Evolutionary conservation across 768 basidiomycete genomes (phyloP).

Genomic region (Rubroboletus satanas): DNA sequence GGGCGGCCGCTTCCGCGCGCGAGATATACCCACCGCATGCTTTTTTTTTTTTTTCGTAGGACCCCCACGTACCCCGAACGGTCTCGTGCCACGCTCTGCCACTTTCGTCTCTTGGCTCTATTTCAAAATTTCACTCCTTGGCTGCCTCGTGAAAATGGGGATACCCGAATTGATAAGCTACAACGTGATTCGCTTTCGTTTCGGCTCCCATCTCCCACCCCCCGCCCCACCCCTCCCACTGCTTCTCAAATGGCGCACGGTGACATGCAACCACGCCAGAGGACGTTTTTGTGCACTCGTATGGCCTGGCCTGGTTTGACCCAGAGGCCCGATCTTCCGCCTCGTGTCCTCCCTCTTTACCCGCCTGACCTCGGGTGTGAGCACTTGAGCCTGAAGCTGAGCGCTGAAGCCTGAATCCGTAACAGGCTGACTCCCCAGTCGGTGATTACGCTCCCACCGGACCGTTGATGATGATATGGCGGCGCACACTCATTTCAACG

Average conservation of each 20-base stretch:
- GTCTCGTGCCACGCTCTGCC: constrained; percentile 7
- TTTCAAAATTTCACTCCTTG: constrained; percentile 6
- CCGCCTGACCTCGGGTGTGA: neutral
- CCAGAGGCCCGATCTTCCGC: neutral
- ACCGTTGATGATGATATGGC: constrained; percentile 7
- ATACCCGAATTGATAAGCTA: constrained; percentile 23
- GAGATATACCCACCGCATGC: constrained; percentile 2
- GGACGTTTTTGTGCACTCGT: neutral
- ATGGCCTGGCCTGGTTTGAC: neutral
- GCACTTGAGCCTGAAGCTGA: neutral
- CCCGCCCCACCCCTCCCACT: neutral
- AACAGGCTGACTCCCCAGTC: neutral
- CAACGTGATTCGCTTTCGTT: constrained; percentile 5
- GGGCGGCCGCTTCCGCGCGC: constrained; percentile 16
- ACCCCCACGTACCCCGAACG: constrained; percentile 1
- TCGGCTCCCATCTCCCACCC: neutral
- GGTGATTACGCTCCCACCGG: constrained; percentile 21
- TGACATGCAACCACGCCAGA: neutral
- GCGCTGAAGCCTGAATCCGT: neutral
- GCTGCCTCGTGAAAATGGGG: constrained; percentile 15
- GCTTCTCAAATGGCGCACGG: neutral
- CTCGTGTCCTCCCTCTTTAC: neutral
- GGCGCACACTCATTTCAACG: neutral
- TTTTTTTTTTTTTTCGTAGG: neutral
- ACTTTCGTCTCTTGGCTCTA: neutral